Base-by-base conservation (phyloP, 345 rosid species). In the Streptanthus diversifolius region DNA sequence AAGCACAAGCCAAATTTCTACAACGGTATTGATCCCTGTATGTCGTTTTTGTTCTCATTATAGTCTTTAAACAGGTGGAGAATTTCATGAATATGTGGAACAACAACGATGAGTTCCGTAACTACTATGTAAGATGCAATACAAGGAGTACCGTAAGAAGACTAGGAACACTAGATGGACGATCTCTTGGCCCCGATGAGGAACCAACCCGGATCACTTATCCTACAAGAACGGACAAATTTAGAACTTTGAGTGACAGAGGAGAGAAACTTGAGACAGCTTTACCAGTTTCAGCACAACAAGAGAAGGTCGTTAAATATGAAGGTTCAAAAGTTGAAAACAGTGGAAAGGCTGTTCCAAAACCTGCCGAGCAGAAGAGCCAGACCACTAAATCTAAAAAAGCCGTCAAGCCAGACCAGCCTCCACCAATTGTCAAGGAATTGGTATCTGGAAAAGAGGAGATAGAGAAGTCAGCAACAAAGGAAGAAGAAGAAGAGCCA, bases 171-270 rank as follows among this genome's bases (percentile, higher is more conserved):
- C 63, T 79, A 36, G 97, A 91, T 72, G 97, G 97, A 40, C 93
- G 97, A 52, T 79, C 93, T 52, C 88, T 87, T 43, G 98, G 98
- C 66, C 93, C 87, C 48, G 84, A 87, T 71, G 98, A 92, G 80
- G 86, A 80, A 56, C 85, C 82, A 18, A 87, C 87, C 51, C 75
- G 70, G 51, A 68, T 87, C 71, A 85, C 84, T 40, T 59, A 76
- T 73, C 22, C 62, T 56, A 14, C 70, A 35, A 66, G 85, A 78
- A 70, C 54, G 14, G 78, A 75, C 67, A 83, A 70, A 71, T 72
- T 77, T 68, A 82, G 40, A 35, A 67, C 81, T 74, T 39, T 60
- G 30, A 72, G 79, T 72, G 79, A 63, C 41, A 79, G 58, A 63
- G 75, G 75, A 32, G 70, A 43, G 57, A 79, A 71, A 44, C 76